Conservation (phyloP, 345 rosid genomes). For the Brassica rapa region DNA sequence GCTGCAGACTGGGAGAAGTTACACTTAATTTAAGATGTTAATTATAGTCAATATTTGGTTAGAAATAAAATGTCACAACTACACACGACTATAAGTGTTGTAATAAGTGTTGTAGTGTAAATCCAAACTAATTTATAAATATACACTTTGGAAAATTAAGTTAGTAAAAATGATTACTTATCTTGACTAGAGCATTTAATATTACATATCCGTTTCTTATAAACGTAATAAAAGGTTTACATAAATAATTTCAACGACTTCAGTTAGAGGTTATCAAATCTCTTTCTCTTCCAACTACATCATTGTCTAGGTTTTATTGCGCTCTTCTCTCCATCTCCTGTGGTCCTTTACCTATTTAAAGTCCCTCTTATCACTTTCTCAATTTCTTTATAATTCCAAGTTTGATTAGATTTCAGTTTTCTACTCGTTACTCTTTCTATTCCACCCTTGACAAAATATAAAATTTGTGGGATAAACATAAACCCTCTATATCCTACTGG, state of each 20-base stretch:
- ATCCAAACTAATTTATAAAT: background rate
- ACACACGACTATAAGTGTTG: background rate
- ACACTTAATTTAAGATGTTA: background rate
- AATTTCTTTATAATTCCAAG: constrained; percentile 45
- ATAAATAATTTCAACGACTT: background rate
- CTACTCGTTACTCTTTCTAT: constrained; percentile 6
- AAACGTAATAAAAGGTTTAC: background rate
- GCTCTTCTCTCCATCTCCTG: constrained; percentile 28
- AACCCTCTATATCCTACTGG: background rate
- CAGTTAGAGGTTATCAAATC: constrained; percentile 15
- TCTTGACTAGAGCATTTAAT: background rate
- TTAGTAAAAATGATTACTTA: background rate
- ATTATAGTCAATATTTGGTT: background rate
- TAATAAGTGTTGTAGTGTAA: background rate
- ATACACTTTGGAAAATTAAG: background rate
- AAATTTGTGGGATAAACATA: background rate
- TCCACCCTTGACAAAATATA: constrained; percentile 2
- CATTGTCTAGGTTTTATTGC: constrained; percentile 37
- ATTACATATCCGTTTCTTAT: background rate
- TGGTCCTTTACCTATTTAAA: constrained; percentile 74
- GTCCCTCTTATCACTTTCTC: constrained; percentile 54
- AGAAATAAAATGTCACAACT: background rate
- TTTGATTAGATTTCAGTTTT: constrained; percentile 18
- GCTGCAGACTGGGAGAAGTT: background rate
- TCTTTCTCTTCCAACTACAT: constrained; percentile 22